Evolutionary conservation across 2,329 filamentous ascomycete genomes (phyloP), one percentile per base, ranked within the genome.

Genomic region (Scedosporium boydii): DNA sequence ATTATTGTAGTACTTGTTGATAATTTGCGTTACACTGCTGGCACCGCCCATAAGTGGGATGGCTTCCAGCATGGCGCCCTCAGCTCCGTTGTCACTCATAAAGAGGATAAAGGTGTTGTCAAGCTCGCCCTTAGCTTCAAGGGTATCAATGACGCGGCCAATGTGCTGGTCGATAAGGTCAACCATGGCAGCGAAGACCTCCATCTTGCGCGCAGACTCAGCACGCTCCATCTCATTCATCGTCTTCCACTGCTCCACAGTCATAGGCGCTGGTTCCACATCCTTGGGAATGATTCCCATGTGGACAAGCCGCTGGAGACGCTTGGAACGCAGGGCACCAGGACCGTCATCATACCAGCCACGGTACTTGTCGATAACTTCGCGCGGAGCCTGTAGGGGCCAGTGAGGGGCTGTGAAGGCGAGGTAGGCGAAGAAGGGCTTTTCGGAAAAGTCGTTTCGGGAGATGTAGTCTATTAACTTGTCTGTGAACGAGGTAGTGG

Each of bases 161-260:
- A 84, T 76, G 59, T 81, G 79, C 48, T 71, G 68, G 63, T 84
- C 82, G 62, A 84, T 83, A 59, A 76, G 75, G 63, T 84, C 81
- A 10, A 84, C 81, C 81, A 85, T 84, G 0, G 75, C 82, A 0
- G 82, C 81, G 62, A 80, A 85, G 9, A 80, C 76, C 65, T 84
- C 72, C 73, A 75, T 74, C 41, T 68, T 68, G 14, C 71, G 64
- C 5, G 68, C 67, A 1, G 71, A 71, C 10, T 63, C 60, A 16
- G 67, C 66, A 18, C 67, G 64, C 16, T 66, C 66, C 29, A 29
- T 27, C 26, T 16, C 64, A 29, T 9, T 69, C 56, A 27, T 69
- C 64, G 6, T 65, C 66, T 68, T 68, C 70, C 27, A 12, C 3
- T 12, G 12, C 3, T 18, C 26, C 23, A 23, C 23, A 23, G 23